Percentiles rank a stretch among this genome's conserved stretches.
These are phyloP conservation scores for Beauveria varroae DNA, from an alignment of 2,329 filamentous ascomycete species.

Conservation along the genomic window DNA sequence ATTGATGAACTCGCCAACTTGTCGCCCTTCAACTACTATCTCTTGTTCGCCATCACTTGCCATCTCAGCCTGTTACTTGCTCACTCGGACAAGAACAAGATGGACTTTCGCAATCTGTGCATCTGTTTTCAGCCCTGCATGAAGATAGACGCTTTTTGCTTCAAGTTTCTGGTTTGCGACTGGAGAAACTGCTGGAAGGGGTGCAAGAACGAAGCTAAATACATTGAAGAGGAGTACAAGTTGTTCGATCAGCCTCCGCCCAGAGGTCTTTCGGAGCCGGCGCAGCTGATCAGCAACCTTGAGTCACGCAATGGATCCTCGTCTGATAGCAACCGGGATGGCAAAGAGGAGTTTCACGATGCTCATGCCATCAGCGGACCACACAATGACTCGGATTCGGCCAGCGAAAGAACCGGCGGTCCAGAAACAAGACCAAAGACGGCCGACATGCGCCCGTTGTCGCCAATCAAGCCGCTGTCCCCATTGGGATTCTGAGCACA, in stretches of 20 bases:
- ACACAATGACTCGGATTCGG: slow-evolving; percentile 37
- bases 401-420: slow-evolving; percentile 38
- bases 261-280: slow-evolving; percentile 34
- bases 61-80: slow-evolving; percentile 87
- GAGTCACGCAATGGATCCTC: slow-evolving; percentile 3
- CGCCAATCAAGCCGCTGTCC: slow-evolving; percentile 52
- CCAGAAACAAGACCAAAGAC: slow-evolving; percentile 26
- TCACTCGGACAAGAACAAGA: slow-evolving; percentile 93
- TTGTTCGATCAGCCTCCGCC: slow-evolving; percentile 53
- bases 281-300: slow-evolving; percentile 14
- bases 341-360: slow-evolving; percentile 1
- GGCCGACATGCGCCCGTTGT: slow-evolving; percentile 41
- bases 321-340: slow-evolving; percentile 54
- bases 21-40: slow-evolving; percentile 96
- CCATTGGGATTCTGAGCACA: slow-evolving; percentile 40
- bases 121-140: slow-evolving; percentile 97
- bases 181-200: slow-evolving; percentile 98
- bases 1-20: slow-evolving; percentile 88
- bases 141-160: slow-evolving; percentile 91
- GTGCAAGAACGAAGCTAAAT: slow-evolving; percentile 81
- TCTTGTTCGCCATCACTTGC: slow-evolving; percentile 94
- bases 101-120: slow-evolving; percentile 92
- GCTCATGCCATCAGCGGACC: slow-evolving; percentile 28
- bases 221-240: slow-evolving; percentile 61
- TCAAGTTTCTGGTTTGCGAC: slow-evolving; percentile 89